These are phyloP conservation scores for Xerocomus amazonicus DNA, from an alignment of 1,284 basidiomycete species.

Conservation along the genomic window DNA sequence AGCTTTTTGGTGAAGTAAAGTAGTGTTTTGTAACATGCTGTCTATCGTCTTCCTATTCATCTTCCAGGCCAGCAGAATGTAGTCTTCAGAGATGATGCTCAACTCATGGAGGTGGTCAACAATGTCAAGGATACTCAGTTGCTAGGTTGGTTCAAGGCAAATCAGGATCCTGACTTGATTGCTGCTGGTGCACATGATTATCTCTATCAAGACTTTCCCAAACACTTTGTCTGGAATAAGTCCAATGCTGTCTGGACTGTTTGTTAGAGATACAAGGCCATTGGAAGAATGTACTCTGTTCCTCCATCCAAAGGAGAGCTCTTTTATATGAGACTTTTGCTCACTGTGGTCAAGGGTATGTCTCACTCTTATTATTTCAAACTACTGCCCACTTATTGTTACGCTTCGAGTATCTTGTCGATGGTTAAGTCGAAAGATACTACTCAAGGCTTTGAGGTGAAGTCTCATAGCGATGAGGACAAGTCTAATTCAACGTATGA, in stretches of 20 bases:
- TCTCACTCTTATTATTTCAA: not conserved
- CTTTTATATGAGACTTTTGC: conserved; percentile 36
- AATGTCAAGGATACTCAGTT: conserved; percentile 7
- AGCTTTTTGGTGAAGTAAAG: too few relatives aligned
- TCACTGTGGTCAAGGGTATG: conserved; percentile 31
- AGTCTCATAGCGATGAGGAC: too few relatives aligned
- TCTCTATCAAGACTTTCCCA: conserved; percentile 43
- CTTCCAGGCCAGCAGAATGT: conserved; percentile 34
- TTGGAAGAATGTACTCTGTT: conserved; percentile 36
- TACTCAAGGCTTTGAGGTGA: too few relatives aligned
- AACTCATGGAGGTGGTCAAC: conserved; percentile 12
- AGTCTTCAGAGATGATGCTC: conserved; percentile 28
- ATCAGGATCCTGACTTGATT: conserved; percentile 25
- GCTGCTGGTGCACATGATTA: conserved; percentile 27
- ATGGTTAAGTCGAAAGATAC: too few relatives aligned
- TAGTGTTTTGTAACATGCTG: too few relatives aligned
- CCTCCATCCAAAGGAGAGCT: conserved; percentile 27
- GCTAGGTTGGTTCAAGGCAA: conserved; percentile 31
- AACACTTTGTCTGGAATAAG: conserved; percentile 22
- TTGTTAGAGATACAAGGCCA: conserved; percentile 11
- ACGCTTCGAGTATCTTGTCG: too few relatives aligned
- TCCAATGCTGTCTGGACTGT: not conserved
- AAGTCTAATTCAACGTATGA: too few relatives aligned
- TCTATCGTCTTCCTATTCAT: conserved; percentile 15
- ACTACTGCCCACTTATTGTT: too few relatives aligned